Percentiles rank a stretch among this genome's conserved stretches.
phyloP scores from a whole-genome alignment of 202 grass and related monocot genomes.

The Carex arenaria region DNA sequence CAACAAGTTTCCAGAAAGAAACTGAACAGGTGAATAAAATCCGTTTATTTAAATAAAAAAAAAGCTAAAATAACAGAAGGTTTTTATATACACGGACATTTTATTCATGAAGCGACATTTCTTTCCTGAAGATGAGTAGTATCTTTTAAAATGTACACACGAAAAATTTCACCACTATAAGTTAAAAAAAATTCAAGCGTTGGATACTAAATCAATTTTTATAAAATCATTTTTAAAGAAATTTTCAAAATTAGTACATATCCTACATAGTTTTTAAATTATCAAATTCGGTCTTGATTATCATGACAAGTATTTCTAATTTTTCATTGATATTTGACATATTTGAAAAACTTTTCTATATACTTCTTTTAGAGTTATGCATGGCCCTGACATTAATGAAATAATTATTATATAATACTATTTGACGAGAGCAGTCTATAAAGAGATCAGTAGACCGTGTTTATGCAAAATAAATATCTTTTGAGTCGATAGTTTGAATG shows the following conservation, averaged over 20 bases:
- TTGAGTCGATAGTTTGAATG: background rate
- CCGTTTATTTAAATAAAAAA: too few species aligned
- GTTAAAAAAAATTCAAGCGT: too few species aligned
- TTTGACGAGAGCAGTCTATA: background rate
- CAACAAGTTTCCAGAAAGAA: too few species aligned
- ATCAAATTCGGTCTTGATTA: background rate
- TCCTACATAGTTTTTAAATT: background rate
- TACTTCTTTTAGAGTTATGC: background rate
- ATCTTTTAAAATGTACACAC: too few species aligned
- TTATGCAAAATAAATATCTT: background rate
- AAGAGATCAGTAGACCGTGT: background rate
- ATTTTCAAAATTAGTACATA: background rate
- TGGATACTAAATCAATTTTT: background rate
- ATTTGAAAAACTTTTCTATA: too few species aligned
- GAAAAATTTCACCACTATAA: background rate
- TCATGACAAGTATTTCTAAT: background rate
- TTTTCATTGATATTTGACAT: too few species aligned
- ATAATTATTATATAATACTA: background rate
- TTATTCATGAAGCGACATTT: background rate
- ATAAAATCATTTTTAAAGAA: background rate
- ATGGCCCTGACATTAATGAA: background rate
- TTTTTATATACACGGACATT: too few species aligned
- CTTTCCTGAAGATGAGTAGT: too few species aligned
- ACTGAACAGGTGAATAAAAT: too few species aligned
- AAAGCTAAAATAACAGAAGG: too few species aligned